Evolutionary conservation across 2,329 filamentous ascomycete genomes (phyloP).

Genomic region (Orbilia javanica): DNA sequence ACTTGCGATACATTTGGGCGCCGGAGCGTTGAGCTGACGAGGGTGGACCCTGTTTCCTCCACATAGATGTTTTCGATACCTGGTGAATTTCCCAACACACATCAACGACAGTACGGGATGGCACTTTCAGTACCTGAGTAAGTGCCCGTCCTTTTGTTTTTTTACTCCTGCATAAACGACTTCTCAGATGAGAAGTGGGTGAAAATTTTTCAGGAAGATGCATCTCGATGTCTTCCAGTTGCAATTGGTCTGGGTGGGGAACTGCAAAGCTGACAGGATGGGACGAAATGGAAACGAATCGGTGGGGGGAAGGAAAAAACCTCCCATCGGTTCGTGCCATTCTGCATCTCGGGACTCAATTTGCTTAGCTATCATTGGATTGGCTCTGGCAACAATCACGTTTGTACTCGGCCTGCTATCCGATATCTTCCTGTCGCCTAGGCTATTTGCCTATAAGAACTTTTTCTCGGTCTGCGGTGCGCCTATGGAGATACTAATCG

Average conservation of each 20-base stretch:
- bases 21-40: constrained; percentile 26
- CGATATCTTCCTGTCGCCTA: constrained; percentile 72
- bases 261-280: constrained; percentile 56
- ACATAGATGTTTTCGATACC: constrained; percentile 45
- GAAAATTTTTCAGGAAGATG: constrained; percentile 35
- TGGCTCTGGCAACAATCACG: constrained; percentile 73
- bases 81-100: constrained; percentile 43
- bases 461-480: constrained; percentile 74
- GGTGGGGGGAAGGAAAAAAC: constrained; percentile 18
- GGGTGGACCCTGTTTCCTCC: constrained; percentile 18
- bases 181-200: background rate
- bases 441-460: constrained; percentile 77
- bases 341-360: background rate
- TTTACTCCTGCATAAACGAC: constrained; percentile 47
- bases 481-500: constrained; percentile 79
- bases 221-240: constrained; percentile 40
- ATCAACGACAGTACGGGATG: constrained; percentile 57
- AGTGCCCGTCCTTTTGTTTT: constrained; percentile 20
- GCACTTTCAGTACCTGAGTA: constrained; percentile 58
- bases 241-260: constrained; percentile 35
- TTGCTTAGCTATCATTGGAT: constrained; percentile 72
- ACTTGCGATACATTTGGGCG: constrained; percentile 25
- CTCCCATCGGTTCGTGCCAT: constrained; percentile 6
- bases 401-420: constrained; percentile 75
- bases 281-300: constrained; percentile 36